A percentile compares a stretch with the other conserved stretches of the same genome.
phyloP scores from a whole-genome alignment of 768 basidiomycete species.

The Boletus pseudopeckii region DNA sequence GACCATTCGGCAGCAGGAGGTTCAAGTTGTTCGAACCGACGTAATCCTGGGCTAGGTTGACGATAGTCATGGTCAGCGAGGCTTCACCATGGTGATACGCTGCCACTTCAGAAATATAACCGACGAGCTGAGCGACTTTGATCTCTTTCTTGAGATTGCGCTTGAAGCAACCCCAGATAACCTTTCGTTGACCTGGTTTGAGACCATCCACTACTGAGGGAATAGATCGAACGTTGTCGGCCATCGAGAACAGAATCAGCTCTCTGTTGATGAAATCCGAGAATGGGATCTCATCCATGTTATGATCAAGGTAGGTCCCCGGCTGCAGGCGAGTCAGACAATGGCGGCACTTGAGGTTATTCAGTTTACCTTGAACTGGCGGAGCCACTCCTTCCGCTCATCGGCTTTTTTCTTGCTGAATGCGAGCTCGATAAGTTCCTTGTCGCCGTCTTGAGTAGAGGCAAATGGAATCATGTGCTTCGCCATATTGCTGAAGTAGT shows the following conservation, averaged over 20 bases:
- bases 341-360: neutral
- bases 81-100: slow-evolving; percentile 97
- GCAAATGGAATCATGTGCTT: slow-evolving; percentile 96
- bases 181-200: slow-evolving; percentile 97
- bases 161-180: slow-evolving; percentile 95
- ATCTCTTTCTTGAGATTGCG: slow-evolving; percentile 88
- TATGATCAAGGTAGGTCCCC: slow-evolving; percentile 91
- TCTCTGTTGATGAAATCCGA: slow-evolving; percentile 98
- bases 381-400: slow-evolving; percentile 96
- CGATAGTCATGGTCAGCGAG: slow-evolving; percentile 83
- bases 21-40: slow-evolving; percentile 97
- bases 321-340: slow-evolving; percentile 48
- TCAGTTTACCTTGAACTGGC: slow-evolving; percentile 74
- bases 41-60: slow-evolving; percentile 90
- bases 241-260: slow-evolving; percentile 98
- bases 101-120: slow-evolving; percentile 91
- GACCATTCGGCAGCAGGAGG: slow-evolving; percentile 82
- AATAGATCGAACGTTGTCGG: slow-evolving; percentile 97
- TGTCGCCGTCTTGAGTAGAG: slow-evolving; percentile 74
- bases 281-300: slow-evolving; percentile 78
- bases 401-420: slow-evolving; percentile 99
- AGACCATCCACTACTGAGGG: slow-evolving; percentile 91
- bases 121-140: slow-evolving; percentile 95
- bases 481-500: slow-evolving; percentile 88
- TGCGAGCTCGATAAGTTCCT: slow-evolving; percentile 89